Evolutionary conservation across 345 rosid species (phyloP).

Genomic region (Linum trigynum): DNA sequence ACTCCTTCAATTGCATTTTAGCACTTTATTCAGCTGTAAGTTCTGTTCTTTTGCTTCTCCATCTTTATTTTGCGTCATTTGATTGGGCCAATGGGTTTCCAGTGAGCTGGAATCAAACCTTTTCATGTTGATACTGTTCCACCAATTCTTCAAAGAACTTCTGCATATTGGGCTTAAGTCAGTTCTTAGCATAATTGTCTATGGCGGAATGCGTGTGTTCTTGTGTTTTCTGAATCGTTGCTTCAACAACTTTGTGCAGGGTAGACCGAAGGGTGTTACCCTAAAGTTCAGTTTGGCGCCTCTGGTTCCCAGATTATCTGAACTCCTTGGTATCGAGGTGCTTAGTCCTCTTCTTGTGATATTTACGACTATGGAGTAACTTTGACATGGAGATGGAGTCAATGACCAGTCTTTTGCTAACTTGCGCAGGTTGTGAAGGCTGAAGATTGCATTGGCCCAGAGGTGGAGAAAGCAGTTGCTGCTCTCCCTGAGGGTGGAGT

Average conservation of each 20-base stretch:
- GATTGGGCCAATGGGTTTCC: not conserved
- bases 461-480: constrained; percentile 74
- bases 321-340: constrained; percentile 85
- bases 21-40: too few species aligned
- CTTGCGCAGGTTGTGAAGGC: constrained; percentile 43
- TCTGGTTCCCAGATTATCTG: constrained; percentile 74
- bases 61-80: not conserved
- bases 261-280: constrained; percentile 86
- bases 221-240: not conserved
- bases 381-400: not conserved
- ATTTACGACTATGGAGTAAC: not conserved
- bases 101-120: not conserved
- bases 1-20: not conserved
- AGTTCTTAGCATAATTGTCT: constrained; percentile 2
- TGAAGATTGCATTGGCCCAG: constrained; percentile 84
- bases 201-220: not conserved
- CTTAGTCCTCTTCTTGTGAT: not conserved
- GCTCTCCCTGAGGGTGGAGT: constrained; percentile 85
- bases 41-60: not conserved
- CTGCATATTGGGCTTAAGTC: constrained; percentile 3
- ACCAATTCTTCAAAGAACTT: not conserved
- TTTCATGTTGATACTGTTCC: not conserved
- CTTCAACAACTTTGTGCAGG: constrained; percentile 41
- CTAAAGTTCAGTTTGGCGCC: constrained; percentile 90
- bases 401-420: not conserved